phyloP scores from a whole-genome alignment of 1,284 basidiomycete species.

The Cryptococcus neoformans region DNA sequence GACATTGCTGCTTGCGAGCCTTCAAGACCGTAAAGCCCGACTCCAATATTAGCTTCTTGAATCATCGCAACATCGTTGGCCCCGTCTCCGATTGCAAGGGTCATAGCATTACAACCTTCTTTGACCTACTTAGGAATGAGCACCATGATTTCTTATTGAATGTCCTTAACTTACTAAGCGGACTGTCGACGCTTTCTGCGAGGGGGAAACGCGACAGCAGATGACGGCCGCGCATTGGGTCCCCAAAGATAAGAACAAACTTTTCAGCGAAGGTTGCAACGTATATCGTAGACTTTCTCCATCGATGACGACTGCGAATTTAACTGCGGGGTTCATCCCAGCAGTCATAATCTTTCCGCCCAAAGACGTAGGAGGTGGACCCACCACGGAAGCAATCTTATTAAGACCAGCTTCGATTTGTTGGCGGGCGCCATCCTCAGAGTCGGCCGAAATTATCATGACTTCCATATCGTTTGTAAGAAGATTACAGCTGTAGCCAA shows the following conservation, averaged over 20 bases:
- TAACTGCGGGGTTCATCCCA: slow-evolving; percentile 8
- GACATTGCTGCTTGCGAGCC: slow-evolving; percentile 99
- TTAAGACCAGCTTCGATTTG: slow-evolving; percentile 93
- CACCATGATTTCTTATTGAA: not conserved
- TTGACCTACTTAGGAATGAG: slow-evolving; percentile 62
- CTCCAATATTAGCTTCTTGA: slow-evolving; percentile 95
- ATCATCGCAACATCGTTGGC: slow-evolving; percentile 57
- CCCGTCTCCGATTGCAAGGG: slow-evolving; percentile 93
- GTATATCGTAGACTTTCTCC: slow-evolving; percentile 88
- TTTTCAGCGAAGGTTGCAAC: slow-evolving; percentile 71
- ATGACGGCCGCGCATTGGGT: slow-evolving; percentile 97
- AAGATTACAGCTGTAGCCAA: slow-evolving; percentile 88
- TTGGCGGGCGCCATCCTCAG: slow-evolving; percentile 66
- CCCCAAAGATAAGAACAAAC: slow-evolving; percentile 83
- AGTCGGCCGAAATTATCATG: slow-evolving; percentile 92
- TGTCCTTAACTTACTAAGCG: slow-evolving; percentile 63
- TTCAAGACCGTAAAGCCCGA: slow-evolving; percentile 89
- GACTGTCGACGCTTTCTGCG: slow-evolving; percentile 94
- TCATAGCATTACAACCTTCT: slow-evolving; percentile 93
- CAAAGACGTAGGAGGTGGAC: slow-evolving; percentile 50
- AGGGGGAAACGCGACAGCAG: slow-evolving; percentile 93
- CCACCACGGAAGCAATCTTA: slow-evolving; percentile 79
- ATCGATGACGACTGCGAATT: slow-evolving; percentile 92
- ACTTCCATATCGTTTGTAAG: slow-evolving; percentile 85
- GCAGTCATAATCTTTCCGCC: slow-evolving; percentile 31